Conservation (phyloP, 257 asterid species). For the Ocimum tenuiflorum region DNA sequence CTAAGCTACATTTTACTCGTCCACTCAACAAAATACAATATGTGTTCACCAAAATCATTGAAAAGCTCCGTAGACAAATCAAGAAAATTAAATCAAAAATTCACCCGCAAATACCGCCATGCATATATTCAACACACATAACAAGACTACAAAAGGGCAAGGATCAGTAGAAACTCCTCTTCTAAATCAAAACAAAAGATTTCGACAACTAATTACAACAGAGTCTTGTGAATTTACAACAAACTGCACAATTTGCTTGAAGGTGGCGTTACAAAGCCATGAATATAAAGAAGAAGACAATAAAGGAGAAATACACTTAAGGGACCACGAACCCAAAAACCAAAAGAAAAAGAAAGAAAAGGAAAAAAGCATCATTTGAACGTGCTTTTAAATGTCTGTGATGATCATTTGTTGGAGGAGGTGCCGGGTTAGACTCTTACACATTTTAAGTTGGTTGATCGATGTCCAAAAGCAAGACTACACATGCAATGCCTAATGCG, state of each 20-base stretch:
- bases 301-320: background rate
- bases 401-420: background rate
- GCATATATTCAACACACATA: no score
- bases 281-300: slow-evolving; percentile 19
- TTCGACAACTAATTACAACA: slow-evolving; percentile 35
- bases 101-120: no score
- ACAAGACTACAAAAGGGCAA: no score
- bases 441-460: background rate
- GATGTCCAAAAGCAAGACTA: slow-evolving; percentile 14
- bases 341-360: background rate
- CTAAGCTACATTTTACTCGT: no score
- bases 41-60: no score
- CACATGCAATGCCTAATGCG: slow-evolving; percentile 13
- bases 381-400: slow-evolving; percentile 9
- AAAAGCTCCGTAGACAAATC: no score
- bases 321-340: background rate
- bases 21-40: no score
- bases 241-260: slow-evolving; percentile 45
- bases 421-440: no score
- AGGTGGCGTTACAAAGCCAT: slow-evolving; percentile 36
- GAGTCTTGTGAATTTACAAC: slow-evolving; percentile 39
- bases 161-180: no score
- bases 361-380: background rate
- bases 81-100: no score
- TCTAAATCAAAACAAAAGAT: slow-evolving; percentile 19